Evolutionary conservation across 2,329 filamentous ascomycete genomes (phyloP), one percentile per base, ranked within the genome.

Genomic region (Endoconidiophora polonica): DNA sequence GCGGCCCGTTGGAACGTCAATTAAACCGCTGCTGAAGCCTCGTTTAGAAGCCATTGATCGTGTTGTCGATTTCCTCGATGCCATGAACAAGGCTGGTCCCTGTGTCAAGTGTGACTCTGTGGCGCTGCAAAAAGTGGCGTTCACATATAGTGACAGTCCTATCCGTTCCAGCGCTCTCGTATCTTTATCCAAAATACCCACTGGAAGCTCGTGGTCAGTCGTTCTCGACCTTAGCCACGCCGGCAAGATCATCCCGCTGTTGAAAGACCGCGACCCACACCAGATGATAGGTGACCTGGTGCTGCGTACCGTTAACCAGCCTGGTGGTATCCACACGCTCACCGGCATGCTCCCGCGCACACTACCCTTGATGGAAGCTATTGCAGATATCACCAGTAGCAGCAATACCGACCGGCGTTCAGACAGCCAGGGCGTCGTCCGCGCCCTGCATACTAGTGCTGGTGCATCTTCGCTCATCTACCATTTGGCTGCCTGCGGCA

Each of bases 1-100:
- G 7, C 72, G 76, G 0, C 65, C 68, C 2, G 72, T 81, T 43
- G 79, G 79, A 18, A 65, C 68, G 42, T 68, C 77, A 1, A 69
- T 81, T 12, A 62, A 86, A 3, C 68, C 72, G 3, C 65, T 69
- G n/a, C 68, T 87, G 18, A 67, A 70, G 54, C 67, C 71, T 46
- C 72, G 79, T 24, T 67, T 87, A 43, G 72, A 76, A 56, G 74
- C 78, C 10, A 74, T 91, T 52, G 77, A 83, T 58, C 75, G 81
- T 18, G 70, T 91, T 24, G 78, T 86, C 38, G 73, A 74, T 41
- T 85, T 84, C 58, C 68, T 86, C 23, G 73, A 78, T 42, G 77
- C 80, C 1, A 73, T 88, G 54, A 68, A 76, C 49, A 66, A 69
- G 54, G 68, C 74, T 56, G 66, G 68, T 44, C 69, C 68, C 14